phyloP scores from a whole-genome alignment of 176 grass and related monocot genomes.

The Paspalum vaginatum region DNA sequence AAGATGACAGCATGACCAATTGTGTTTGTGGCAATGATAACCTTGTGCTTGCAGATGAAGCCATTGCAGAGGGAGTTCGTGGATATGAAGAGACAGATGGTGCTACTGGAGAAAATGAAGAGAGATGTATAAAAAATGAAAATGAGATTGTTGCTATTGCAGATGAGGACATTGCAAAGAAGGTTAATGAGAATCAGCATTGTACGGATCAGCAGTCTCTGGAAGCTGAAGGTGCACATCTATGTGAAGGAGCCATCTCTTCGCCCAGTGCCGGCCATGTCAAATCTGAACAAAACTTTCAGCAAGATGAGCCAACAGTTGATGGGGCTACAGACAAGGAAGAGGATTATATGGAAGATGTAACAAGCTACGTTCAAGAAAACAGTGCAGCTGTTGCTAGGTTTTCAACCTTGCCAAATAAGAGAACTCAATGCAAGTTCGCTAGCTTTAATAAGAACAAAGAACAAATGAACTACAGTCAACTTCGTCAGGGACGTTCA shows the following conservation, averaged over 20 bases:
- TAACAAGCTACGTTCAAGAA: constrained; percentile 1
- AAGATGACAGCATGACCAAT: constrained; percentile 16
- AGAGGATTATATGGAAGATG: constrained; percentile 3
- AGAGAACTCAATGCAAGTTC: constrained; percentile 37
- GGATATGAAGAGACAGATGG: constrained; percentile 3
- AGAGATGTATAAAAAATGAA: not conserved
- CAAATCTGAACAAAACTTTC: constrained; percentile 53
- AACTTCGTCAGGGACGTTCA: constrained; percentile 45
- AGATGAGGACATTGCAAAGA: constrained; percentile 33
- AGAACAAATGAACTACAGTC: constrained; percentile 34
- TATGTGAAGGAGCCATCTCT: constrained; percentile 52
- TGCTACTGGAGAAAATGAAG: constrained; percentile 44
- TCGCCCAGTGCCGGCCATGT: constrained; percentile 33
- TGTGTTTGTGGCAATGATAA: constrained; percentile 5
- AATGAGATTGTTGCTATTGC: constrained; percentile 14
- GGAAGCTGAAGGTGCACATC: constrained; percentile 30
- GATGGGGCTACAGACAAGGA: constrained; percentile 46
- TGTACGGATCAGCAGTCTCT: constrained; percentile 9
- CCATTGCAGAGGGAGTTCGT: constrained; percentile 1
- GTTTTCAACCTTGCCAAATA: constrained; percentile 51
- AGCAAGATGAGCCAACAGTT: constrained; percentile 24
- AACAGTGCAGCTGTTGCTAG: constrained; percentile 3
- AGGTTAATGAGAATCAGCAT: not conserved
- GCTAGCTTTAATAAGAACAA: constrained; percentile 42
- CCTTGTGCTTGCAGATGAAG: not conserved